Conservation (phyloP, 306 rosid species). For the Arachis stenosperma region DNA sequence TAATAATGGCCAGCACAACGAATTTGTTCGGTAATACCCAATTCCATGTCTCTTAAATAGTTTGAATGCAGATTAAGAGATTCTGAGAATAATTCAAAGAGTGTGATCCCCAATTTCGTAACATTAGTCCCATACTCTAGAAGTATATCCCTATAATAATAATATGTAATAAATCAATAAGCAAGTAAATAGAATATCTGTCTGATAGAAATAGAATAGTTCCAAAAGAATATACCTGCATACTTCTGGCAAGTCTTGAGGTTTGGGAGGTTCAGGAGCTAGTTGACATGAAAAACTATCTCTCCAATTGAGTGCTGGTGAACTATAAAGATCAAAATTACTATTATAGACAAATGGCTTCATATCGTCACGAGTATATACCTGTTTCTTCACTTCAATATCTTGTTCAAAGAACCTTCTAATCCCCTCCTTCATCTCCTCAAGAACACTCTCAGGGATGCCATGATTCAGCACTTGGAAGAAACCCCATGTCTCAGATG, state of each 20-base stretch:
- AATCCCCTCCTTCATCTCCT: slow-evolving; percentile 42
- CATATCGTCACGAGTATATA: slow-evolving; percentile 29
- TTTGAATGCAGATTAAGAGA: slow-evolving; percentile 37
- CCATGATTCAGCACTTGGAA: slow-evolving; percentile 57
- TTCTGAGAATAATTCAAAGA: slow-evolving; percentile 43
- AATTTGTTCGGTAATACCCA: not conserved
- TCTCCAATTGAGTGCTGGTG: slow-evolving; percentile 22
- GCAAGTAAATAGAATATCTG: not conserved
- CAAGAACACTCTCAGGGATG: slow-evolving; percentile 39
- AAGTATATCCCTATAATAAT: slow-evolving; percentile 37
- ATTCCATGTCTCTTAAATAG: slow-evolving; percentile 34
- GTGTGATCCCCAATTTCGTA: slow-evolving; percentile 4
- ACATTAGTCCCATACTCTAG: slow-evolving; percentile 40
- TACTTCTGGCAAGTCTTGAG: not conserved
- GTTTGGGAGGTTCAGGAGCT: not conserved
- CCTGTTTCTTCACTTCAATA: slow-evolving; percentile 25
- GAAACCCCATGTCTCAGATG: slow-evolving; percentile 45
- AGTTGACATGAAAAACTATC: slow-evolving; percentile 11
- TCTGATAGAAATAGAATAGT: not conserved
- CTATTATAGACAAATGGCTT: slow-evolving; percentile 27
- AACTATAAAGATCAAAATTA: slow-evolving; percentile 7
- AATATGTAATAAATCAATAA: not conserved
- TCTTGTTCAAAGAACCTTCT: slow-evolving; percentile 51
- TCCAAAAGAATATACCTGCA: not conserved
- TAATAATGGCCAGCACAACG: slow-evolving; percentile 28